Evolutionary conservation across 495 filamentous ascomycete species (phyloP).

Genomic region (Podospora sp.): DNA sequence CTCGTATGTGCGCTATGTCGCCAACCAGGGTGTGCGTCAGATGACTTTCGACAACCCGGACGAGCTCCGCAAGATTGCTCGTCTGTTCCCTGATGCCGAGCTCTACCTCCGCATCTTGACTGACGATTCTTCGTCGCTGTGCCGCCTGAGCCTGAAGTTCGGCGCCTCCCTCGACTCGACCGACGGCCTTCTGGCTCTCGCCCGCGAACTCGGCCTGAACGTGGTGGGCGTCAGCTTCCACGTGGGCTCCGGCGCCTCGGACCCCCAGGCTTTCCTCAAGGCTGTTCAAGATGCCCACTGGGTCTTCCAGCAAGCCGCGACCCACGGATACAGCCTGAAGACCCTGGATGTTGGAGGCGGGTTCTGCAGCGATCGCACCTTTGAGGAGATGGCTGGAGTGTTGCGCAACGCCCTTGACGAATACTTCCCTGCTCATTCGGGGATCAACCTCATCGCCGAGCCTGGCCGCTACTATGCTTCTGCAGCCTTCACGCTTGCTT

Average conservation of each 20-base stretch:
- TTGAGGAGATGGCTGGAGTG: constrained; percentile 85
- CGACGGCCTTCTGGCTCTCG: constrained; percentile 74
- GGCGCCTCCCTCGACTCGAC: constrained; percentile 85
- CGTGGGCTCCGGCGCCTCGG: constrained; percentile 92
- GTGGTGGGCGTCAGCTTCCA: constrained; percentile 98
- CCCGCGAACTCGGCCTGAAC: constrained; percentile 86
- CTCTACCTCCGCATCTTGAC: constrained; percentile 92
- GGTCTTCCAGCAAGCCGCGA: constrained; percentile 85
- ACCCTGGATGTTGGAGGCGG: constrained; percentile 95
- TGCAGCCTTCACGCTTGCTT: constrained; percentile 88
- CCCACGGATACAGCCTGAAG: constrained; percentile 76
- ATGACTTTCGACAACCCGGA: constrained; percentile 99
- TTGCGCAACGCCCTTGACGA: constrained; percentile 78
- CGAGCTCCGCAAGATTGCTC: constrained; percentile 96
- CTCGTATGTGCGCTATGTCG: constrained; percentile 90
- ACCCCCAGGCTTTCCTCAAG: constrained; percentile 83
- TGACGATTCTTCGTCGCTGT: constrained; percentile 92
- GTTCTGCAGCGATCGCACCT: constrained; percentile 76
- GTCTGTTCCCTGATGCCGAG: constrained; percentile 83
- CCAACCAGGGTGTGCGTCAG: constrained; percentile 82
- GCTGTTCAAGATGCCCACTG: constrained; percentile 84
- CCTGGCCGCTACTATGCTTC: constrained; percentile 95
- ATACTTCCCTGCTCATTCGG: constrained; percentile 74
- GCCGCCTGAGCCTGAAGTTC: constrained; percentile 94
- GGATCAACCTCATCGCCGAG: constrained; percentile 88